These are phyloP conservation scores for Didymella lethalis DNA, from an alignment of 2,329 filamentous ascomycete species.

Conservation along the genomic window DNA sequence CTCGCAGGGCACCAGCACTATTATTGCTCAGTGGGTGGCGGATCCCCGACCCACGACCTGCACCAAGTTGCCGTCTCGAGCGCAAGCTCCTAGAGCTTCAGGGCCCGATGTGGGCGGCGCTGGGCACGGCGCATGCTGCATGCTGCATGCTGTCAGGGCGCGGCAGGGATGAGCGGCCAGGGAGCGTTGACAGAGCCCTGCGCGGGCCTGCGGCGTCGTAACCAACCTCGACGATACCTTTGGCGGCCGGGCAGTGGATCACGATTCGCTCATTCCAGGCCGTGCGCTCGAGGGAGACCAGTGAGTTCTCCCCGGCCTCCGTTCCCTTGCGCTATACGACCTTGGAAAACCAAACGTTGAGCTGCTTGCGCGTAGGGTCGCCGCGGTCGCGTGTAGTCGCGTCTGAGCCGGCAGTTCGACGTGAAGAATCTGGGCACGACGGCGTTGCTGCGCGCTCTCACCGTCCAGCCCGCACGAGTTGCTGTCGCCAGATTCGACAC, in stretches of 20 bases:
- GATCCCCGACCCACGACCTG: constrained; percentile 22
- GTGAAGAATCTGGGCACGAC: constrained; percentile 12
- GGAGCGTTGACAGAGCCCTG: constrained; percentile 34
- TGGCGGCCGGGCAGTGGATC: constrained; percentile 15
- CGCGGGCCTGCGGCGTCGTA: constrained; percentile 19
- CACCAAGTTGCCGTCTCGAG: constrained; percentile 18
- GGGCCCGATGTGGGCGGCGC: constrained; percentile 12
- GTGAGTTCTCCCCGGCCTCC: constrained; percentile 26
- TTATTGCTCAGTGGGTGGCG: constrained; percentile 20
- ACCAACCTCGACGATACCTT: constrained; percentile 23
- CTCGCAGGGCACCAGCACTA: constrained; percentile 17
- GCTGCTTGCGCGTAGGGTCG: constrained; percentile 3
- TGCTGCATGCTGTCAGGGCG: constrained; percentile 30
- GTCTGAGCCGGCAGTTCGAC: constrained; percentile 9
- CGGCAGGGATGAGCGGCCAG: constrained; percentile 33
- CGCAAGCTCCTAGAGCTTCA: constrained; percentile 19
- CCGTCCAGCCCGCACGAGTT: background rate
- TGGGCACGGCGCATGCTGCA: constrained; percentile 25
- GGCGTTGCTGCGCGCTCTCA: background rate
- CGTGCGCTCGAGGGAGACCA: constrained; percentile 30
- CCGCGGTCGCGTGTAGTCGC: constrained; percentile 10
- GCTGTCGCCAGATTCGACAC: background rate
- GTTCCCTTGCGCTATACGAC: constrained; percentile 18
- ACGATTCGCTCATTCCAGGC: constrained; percentile 34
- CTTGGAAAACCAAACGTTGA: constrained; percentile 7